Percentiles rank a stretch among this genome's conserved stretches.
These are phyloP conservation scores for Trifolium dubium DNA, from an alignment of 306 rosid genomes.

Conservation along the genomic window DNA sequence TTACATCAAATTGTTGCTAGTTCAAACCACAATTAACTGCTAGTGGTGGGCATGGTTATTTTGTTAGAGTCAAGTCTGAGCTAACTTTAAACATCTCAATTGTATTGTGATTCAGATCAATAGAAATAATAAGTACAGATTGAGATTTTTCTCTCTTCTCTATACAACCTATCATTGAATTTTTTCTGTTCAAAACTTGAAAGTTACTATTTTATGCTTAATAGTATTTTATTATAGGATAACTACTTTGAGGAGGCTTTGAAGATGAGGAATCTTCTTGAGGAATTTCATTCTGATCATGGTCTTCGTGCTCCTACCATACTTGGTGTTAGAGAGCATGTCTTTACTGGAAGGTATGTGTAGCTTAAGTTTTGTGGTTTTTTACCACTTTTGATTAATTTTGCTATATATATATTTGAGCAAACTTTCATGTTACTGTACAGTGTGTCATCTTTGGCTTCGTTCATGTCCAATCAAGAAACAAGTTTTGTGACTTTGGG, in stretches of 20 bases:
- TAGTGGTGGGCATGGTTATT: not conserved
- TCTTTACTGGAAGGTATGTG: conserved; percentile 87
- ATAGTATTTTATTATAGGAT: conserved; percentile 43
- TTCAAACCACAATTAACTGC: not conserved
- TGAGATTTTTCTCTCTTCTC: not conserved
- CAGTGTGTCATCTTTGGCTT: conserved; percentile 96
- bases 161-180: not conserved
- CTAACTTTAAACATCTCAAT: not conserved
- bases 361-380: conserved; percentile 6
- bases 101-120: not conserved
- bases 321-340: conserved; percentile 95
- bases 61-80: conserved; percentile 4
- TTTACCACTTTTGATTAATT: conserved; percentile 1
- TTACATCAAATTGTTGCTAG: not conserved
- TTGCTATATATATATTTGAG: not conserved
- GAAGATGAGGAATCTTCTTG: conserved; percentile 97
- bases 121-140: not conserved
- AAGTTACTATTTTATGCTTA: conserved; percentile 5
- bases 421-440: conserved; percentile 27
- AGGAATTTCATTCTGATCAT: conserved; percentile 80
- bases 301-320: conserved; percentile 84
- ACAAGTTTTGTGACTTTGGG: conserved; percentile 91
- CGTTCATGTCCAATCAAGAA: conserved; percentile 92
- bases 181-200: not conserved
- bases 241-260: conserved; percentile 67